These are phyloP conservation scores for Microsporum audouinii DNA, from an alignment of 2,329 filamentous ascomycete species.

Conservation along the genomic window DNA sequence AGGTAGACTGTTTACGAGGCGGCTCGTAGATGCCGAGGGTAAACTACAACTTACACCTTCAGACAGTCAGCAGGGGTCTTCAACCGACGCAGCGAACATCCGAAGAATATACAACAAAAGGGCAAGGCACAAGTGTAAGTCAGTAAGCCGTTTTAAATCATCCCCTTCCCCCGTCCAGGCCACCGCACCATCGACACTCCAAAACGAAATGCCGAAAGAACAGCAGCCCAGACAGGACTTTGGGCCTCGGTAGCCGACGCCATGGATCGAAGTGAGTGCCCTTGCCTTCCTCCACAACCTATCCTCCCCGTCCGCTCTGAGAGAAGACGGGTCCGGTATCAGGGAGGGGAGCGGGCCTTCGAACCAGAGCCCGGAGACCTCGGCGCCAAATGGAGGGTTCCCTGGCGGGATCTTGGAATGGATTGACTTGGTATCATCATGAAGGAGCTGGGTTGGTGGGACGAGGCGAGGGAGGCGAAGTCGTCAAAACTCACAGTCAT, in stretches of 20 bases:
- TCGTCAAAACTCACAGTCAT: background rate
- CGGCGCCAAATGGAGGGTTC: conserved; percentile 25
- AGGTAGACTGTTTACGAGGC: background rate
- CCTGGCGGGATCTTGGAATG: conserved; percentile 44
- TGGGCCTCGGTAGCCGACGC: background rate
- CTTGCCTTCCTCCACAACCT: conserved; percentile 6
- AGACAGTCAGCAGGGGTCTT: background rate
- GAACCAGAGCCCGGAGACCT: background rate
- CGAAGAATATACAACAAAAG: background rate
- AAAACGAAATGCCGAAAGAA: conserved; percentile 27
- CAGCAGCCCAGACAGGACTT: background rate
- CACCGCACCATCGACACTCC: conserved; percentile 22
- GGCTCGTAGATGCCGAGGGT: no score
- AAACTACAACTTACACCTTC: background rate
- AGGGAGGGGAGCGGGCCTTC: conserved; percentile 26
- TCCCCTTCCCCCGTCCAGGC: conserved; percentile 31
- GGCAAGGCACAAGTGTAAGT: conserved; percentile 11
- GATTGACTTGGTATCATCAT: conserved; percentile 53
- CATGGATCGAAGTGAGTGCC: background rate
- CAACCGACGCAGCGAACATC: background rate
- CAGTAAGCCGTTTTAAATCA: conserved; percentile 35
- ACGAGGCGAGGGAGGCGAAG: background rate
- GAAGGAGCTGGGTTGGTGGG: conserved; percentile 15
- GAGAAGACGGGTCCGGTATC: conserved; percentile 32
- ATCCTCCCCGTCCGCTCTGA: conserved; percentile 7